These are phyloP conservation scores for Buxus sempervirens DNA, from an alignment of 164 flowering plant species.

Conservation along the genomic window DNA sequence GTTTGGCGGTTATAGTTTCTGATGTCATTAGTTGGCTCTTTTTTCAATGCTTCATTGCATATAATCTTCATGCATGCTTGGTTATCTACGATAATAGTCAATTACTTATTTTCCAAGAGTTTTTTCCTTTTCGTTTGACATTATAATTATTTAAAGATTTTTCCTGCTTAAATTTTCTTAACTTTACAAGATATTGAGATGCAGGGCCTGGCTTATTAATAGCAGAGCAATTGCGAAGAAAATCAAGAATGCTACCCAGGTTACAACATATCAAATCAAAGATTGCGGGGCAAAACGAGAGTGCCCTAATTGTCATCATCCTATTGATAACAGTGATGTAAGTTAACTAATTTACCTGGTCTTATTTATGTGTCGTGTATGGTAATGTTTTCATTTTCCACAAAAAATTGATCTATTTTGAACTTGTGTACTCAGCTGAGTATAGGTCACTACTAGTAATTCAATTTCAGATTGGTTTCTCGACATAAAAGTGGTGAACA, in stretches of 20 bases:
- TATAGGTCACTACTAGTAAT: neutral
- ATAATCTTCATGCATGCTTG: neutral
- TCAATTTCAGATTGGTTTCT: neutral
- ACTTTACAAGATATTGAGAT: neutral
- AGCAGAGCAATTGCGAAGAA: slow-evolving; percentile 62
- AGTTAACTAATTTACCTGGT: slow-evolving; percentile 14
- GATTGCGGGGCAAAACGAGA: slow-evolving; percentile 61
- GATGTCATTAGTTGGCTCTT: neutral
- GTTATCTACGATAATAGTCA: neutral
- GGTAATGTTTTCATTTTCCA: neutral
- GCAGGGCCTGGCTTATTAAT: slow-evolving; percentile 76
- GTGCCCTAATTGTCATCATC: slow-evolving; percentile 73
- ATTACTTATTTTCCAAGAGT: too few relatives aligned
- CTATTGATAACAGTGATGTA: slow-evolving; percentile 86
- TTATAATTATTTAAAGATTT: neutral
- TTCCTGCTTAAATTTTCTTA: neutral
- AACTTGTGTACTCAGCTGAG: neutral
- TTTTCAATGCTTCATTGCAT: neutral
- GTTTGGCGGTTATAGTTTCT: neutral
- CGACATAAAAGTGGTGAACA: neutral
- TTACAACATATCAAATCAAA: slow-evolving; percentile 39
- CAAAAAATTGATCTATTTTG: neutral
- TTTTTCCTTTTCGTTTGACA: neutral
- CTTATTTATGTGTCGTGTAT: neutral
- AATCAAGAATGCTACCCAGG: slow-evolving; percentile 50